Conservation (phyloP, 768 basidiomycete genomes). For the Lactarius tabidus region DNA sequence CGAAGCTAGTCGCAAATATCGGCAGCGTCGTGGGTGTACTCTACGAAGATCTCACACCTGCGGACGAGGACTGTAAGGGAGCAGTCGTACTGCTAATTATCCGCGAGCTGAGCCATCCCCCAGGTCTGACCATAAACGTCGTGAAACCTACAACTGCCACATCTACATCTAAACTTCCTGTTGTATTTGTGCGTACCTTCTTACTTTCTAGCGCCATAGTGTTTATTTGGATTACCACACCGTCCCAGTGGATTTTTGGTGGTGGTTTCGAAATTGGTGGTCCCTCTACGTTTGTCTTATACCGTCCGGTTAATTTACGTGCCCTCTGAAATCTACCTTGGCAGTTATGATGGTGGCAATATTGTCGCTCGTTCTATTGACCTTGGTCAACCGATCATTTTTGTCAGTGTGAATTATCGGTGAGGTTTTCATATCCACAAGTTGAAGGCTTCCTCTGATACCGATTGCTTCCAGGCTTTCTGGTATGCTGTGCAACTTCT, state of each 20-base stretch:
- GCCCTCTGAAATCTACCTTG: not conserved
- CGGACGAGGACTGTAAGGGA: conserved; percentile 28
- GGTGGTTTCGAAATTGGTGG: conserved; percentile 24
- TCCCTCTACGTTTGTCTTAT: conserved; percentile 11
- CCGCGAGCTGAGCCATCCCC: not conserved
- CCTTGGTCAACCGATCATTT: conserved; percentile 27
- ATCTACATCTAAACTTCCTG: conserved; percentile 23
- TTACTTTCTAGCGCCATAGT: no score
- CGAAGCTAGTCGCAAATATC: not conserved
- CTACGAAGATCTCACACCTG: conserved; percentile 9
- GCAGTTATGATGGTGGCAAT: conserved; percentile 26
- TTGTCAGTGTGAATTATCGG: conserved; percentile 33
- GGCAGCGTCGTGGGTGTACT: not conserved
- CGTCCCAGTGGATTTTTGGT: conserved; percentile 29
- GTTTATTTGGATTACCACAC: not conserved
- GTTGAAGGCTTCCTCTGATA: not conserved
- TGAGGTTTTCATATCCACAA: conserved; percentile 2
- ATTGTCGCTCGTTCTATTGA: conserved; percentile 29
- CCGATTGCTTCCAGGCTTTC: conserved; percentile 11
- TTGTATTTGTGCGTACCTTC: conserved; percentile 27
- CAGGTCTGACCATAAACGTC: conserved; percentile 29
- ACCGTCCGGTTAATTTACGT: not conserved
- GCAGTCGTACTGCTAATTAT: not conserved
- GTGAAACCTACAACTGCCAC: conserved; percentile 22
- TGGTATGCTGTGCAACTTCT: conserved; percentile 3